Base-by-base conservation (phyloP, 495 filamentous ascomycete species). In the Pseudoneurospora amorphoporcata region DNA sequence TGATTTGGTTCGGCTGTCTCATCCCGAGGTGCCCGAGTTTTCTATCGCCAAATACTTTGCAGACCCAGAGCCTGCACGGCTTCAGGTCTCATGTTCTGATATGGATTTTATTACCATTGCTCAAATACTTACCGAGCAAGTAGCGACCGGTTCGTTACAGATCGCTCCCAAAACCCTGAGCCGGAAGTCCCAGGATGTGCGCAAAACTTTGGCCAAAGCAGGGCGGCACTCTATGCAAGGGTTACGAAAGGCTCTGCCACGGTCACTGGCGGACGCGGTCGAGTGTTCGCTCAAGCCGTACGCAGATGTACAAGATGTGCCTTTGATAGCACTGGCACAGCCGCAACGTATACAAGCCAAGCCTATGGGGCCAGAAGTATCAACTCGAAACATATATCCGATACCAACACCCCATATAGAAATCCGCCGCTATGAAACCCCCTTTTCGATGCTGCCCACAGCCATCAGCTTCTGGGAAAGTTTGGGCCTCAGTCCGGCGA, bases 401-500 rank as follows among this genome's bases (percentile, higher is more conserved):
- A 82, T 88, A 9, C 82, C 84, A 9, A 84, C 88, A 4, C 93
- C 93, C 3, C 91, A 94, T 77, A 77, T 97, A 37, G 92, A 93
- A 61, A 81, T 98, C 19, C 90, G 91, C 47, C 88, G 94, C 2
- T 89, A 90, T 14, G 92, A 94, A 61, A 88, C 87, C 7, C 88
- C 84, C 69, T 84, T 95, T 42, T 92, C 96, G 42, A 84, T 97
- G 40, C 83, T 97, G 45, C 92, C 95, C 9, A 85, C 94, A 7
- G 91, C 92, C 2, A 78, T 97, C 9, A 78, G 86, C 0, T 99
- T 98, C 76, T 98, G 96, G 96, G 94, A 98, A 75, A 91, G 90
- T 32, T 86, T 98, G 73, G 91, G 92, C 6, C 86, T 99, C 35
- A 90, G 88, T 23, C 95, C 96, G 23, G 87, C 89, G 40, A 88